Base-by-base conservation (phyloP, 495 filamentous ascomycete genomes). In the Hypoxylon perforatum region DNA sequence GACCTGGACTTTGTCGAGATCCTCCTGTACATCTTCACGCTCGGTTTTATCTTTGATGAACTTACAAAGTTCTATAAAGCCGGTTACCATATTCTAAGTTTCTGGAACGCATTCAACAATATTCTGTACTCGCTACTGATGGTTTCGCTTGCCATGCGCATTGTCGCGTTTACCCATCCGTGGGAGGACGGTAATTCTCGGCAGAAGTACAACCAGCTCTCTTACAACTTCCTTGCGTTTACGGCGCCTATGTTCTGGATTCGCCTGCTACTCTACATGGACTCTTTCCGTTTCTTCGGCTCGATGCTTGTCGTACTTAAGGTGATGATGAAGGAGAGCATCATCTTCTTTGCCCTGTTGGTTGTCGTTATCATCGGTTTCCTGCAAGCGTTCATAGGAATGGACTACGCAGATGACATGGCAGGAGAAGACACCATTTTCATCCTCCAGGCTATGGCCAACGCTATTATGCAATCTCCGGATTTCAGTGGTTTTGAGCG, bases 251-350 rank as follows among this genome's bases (percentile, higher is more conserved):
- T 99, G 92, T 97, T 99, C 76, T 99, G 95, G 95, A 87, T 88
- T 70, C 91, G 95, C 14, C 85, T 99, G 71, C 83, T 98, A 59
- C 87, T 99, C 7, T 99, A 96, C 73, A 84, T 99, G 8, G 95
- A 99, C 80, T 90, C 88, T 0, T 92, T 95, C 80, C 90, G 91
- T 61, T 99, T 99, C 83, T 98, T 99, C 65, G 95, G 95, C 42
- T 92, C 92, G 51, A 98, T 99, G 96, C 84, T 99, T 33, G 94
- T 98, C 7, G 92, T 99, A 4, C 80, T 99, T 33, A 93, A 97
- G 71, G 93, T 98, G 50, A 98, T 99, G 96, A 98, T 99, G 95
- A 92, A 94, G 70, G 95, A 99, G 74, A 96, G 92, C 57, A 78
- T 99, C 54, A 97, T 98, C 65, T 99, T 99, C 83, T 99, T 99